A percentile compares a stretch with the other conserved stretches of the same genome.
Conservation (phyloP, 2,329 filamentous ascomycete genomes). For the Colletotrichum echinochloae region DNA sequence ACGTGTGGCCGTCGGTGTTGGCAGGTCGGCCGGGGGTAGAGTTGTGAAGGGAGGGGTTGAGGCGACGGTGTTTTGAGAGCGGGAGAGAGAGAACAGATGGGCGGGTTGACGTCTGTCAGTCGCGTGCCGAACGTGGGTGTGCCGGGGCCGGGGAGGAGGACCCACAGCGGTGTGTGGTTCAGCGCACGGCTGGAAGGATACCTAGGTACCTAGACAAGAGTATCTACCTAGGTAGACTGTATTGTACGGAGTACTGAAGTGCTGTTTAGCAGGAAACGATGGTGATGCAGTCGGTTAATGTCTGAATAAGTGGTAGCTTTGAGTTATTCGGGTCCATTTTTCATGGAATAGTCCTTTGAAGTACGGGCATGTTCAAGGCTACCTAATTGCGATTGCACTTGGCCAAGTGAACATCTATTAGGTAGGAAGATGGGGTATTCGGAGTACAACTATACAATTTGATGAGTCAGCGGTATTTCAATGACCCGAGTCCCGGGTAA, state of each 20-base stretch:
- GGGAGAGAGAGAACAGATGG: neutral
- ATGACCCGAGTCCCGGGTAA: too few species aligned
- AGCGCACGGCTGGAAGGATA: conserved; percentile 1
- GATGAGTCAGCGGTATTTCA: too few species aligned
- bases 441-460: too few species aligned
- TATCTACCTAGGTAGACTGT: neutral
- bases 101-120: conserved; percentile 1
- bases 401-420: too few species aligned
- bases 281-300: too few species aligned
- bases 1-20: neutral
- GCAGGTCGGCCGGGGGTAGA: too few species aligned
- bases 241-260: neutral
- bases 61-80: conserved; percentile 31
- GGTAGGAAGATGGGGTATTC: too few species aligned
- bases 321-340: too few species aligned
- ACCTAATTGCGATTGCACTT: too few species aligned
- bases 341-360: too few species aligned
- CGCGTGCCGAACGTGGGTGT: conserved; percentile 7
- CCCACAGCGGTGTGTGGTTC: conserved; percentile 19
- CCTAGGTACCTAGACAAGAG: neutral
- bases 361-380: too few species aligned
- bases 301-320: too few species aligned
- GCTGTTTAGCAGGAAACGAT: neutral
- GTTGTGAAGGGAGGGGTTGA: conserved; percentile 4
- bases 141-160: conserved; percentile 6